Percentiles rank a stretch among this genome's conserved stretches.
These are phyloP conservation scores for Dryas alaskensis DNA, from an alignment of 306 rosid species.

Conservation along the genomic window DNA sequence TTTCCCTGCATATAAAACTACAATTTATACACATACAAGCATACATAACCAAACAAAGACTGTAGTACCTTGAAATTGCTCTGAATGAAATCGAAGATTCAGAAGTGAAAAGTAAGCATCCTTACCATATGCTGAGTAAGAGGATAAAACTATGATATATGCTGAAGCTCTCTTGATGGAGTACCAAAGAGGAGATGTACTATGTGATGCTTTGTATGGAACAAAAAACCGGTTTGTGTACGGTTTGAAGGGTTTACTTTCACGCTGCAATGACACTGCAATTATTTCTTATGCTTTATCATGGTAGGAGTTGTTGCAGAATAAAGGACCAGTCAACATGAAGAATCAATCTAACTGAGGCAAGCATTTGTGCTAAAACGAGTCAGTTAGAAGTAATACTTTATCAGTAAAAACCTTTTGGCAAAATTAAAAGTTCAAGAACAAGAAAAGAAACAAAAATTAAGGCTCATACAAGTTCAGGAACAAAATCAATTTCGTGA, in stretches of 20 bases:
- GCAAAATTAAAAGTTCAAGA: background rate
- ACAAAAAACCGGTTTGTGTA: slow-evolving; percentile 51
- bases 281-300: background rate
- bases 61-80: no score
- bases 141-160: slow-evolving; percentile 70
- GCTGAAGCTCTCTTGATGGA: slow-evolving; percentile 92
- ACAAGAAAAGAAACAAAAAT: background rate
- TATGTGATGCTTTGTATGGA: slow-evolving; percentile 54
- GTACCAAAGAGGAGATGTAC: slow-evolving; percentile 78
- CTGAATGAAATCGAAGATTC: background rate
- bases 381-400: background rate
- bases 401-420: background rate
- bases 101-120: background rate
- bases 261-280: slow-evolving; percentile 51
- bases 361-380: background rate
- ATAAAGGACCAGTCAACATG: no score
- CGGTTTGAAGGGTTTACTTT: slow-evolving; percentile 64
- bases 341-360: background rate
- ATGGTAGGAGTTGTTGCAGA: no score
- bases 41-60: background rate
- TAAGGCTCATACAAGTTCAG: slow-evolving; percentile 33
- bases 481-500: slow-evolving; percentile 51
- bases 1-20: slow-evolving; percentile 45
- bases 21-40: background rate
- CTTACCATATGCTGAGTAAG: slow-evolving; percentile 79